Evolutionary conservation across 2,329 filamentous ascomycete species (phyloP).

Genomic region (Rhexocercosporidium sp.): DNA sequence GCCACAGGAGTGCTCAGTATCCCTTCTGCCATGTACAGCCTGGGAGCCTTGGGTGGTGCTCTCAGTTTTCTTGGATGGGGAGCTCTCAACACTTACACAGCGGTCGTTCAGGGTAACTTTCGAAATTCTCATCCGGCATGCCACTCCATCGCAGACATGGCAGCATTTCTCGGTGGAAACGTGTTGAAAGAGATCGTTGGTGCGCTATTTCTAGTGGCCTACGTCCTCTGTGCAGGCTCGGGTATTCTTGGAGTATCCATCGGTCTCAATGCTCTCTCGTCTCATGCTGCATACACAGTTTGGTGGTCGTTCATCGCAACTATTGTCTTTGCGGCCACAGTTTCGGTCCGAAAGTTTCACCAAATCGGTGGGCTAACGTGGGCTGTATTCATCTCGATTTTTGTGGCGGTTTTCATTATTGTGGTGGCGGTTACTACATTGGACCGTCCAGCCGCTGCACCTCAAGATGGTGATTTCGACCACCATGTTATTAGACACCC

Average conservation of each 20-base stretch:
- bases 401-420: conserved; percentile 58
- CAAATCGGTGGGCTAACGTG: conserved; percentile 67
- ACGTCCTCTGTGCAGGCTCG: conserved; percentile 59
- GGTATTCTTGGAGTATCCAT: conserved; percentile 65
- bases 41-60: conserved; percentile 50
- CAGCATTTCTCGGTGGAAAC: conserved; percentile 57
- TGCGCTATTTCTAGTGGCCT: conserved; percentile 61
- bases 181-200: conserved; percentile 59
- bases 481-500: conserved; percentile 59
- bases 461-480: conserved; percentile 62
- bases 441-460: conserved; percentile 64
- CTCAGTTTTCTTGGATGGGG: conserved; percentile 50
- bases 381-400: conserved; percentile 63
- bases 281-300: conserved; percentile 63
- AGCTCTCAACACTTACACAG: conserved; percentile 47
- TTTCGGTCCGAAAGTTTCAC: conserved; percentile 62
- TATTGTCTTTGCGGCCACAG: conserved; percentile 52
- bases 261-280: conserved; percentile 63
- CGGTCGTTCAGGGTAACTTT: conserved; percentile 56
- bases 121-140: conserved; percentile 55
- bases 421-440: conserved; percentile 60
- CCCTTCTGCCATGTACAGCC: conserved; percentile 49
- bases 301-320: conserved; percentile 61
- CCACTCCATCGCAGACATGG: conserved; percentile 63
- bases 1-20: conserved; percentile 51